Conservation (phyloP, 2,329 filamentous ascomycete genomes). For the Bisporella sp. region DNA sequence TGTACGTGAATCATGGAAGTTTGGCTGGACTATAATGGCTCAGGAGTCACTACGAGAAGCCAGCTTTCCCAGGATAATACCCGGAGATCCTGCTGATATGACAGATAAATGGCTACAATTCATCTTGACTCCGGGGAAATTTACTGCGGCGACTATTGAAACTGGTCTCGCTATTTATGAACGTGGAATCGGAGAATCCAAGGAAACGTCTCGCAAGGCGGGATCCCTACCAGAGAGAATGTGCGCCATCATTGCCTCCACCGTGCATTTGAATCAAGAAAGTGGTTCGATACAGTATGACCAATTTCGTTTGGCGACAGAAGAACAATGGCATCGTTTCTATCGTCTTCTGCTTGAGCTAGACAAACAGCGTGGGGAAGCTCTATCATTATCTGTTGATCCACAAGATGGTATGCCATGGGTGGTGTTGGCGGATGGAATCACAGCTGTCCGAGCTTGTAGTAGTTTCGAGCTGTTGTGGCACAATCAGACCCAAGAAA, state of each 20-base stretch:
- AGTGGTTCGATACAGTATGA: constrained; percentile 67
- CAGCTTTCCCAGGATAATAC: constrained; percentile 48
- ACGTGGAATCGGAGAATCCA: constrained; percentile 45
- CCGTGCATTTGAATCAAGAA: constrained; percentile 56
- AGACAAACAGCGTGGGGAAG: constrained; percentile 78
- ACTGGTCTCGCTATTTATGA: constrained; percentile 79
- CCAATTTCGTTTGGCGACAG: constrained; percentile 64
- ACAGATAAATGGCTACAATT: constrained; percentile 83
- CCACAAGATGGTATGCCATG: constrained; percentile 65
- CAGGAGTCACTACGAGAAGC: constrained; percentile 49
- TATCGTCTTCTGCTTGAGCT: constrained; percentile 80
- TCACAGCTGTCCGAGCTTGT: constrained; percentile 74
- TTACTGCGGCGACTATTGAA: constrained; percentile 72
- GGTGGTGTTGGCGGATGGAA: constrained; percentile 75
- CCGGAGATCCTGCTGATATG: constrained; percentile 60
- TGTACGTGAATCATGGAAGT: constrained; percentile 45
- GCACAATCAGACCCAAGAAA: constrained; percentile 48
- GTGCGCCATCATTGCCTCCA: constrained; percentile 62
- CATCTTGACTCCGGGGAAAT: constrained; percentile 77
- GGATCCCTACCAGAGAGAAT: constrained; percentile 69
- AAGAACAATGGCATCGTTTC: constrained; percentile 84
- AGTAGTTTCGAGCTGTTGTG: constrained; percentile 69
- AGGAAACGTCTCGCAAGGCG: constrained; percentile 35
- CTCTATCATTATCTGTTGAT: constrained; percentile 72
- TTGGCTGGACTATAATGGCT: constrained; percentile 64